Percentiles rank a stretch among this genome's conserved stretches.
These are phyloP conservation scores for Sutorius australiensis DNA, from an alignment of 768 basidiomycete species.

Conservation along the genomic window DNA sequence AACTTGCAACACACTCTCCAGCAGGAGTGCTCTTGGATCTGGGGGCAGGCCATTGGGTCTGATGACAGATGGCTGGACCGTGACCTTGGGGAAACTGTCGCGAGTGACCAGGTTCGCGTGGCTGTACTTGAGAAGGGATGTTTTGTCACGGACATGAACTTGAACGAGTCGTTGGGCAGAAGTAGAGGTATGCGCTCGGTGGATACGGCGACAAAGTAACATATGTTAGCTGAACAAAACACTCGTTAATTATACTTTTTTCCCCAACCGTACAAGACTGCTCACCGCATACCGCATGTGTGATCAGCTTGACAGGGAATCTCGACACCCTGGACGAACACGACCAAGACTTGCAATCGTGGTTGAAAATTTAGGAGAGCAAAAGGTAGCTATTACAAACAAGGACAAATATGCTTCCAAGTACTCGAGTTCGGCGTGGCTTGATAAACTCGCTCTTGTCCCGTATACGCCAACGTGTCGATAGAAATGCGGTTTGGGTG, in stretches of 20 bases:
- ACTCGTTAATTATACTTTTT: neutral
- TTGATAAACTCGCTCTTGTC: too few relatives aligned
- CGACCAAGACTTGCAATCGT: conserved; percentile 15
- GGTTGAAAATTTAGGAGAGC: conserved; percentile 27
- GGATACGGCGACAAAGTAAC: conserved; percentile 65
- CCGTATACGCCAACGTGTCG: too few relatives aligned
- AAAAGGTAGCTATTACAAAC: conserved; percentile 15
- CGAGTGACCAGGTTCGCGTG: conserved; percentile 14
- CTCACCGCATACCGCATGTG: conserved; percentile 58
- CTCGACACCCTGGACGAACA: conserved; percentile 27
- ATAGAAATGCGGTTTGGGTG: too few relatives aligned
- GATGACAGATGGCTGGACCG: neutral
- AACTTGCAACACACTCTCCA: conserved; percentile 26
- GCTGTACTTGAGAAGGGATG: conserved; percentile 7
- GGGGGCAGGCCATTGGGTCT: neutral
- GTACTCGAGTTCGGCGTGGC: neutral
- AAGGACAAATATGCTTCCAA: conserved; percentile 20
- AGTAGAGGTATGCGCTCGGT: conserved; percentile 42
- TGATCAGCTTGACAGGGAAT: conserved; percentile 27
- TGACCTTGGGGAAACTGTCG: conserved; percentile 10
- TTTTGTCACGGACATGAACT: conserved; percentile 16
- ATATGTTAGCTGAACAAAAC: conserved; percentile 60
- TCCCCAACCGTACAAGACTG: neutral
- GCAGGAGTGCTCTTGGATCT: conserved; percentile 12
- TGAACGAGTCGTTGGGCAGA: conserved; percentile 21